phyloP scores from a whole-genome alignment of 306 rosid genomes.

The Cucumis cinereus region DNA sequence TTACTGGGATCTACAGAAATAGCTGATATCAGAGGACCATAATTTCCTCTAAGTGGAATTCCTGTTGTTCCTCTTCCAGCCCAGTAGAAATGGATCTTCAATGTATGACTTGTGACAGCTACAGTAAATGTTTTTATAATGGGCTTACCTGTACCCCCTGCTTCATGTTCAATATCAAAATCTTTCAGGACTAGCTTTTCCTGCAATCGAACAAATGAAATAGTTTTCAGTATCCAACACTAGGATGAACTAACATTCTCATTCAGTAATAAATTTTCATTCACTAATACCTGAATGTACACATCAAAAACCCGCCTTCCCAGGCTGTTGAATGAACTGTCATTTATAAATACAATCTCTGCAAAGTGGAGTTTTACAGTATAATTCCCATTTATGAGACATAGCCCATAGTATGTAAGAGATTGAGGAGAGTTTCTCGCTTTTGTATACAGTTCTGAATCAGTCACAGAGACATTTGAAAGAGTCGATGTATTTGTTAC shows the following conservation, averaged over 20 bases:
- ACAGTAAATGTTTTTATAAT: slow-evolving; percentile 42
- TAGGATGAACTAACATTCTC: not conserved
- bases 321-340: slow-evolving; percentile 40
- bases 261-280: not conserved
- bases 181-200: slow-evolving; percentile 61
- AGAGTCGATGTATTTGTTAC: slow-evolving; percentile 54
- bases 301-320: slow-evolving; percentile 70
- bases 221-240: slow-evolving; percentile 17
- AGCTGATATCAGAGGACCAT: slow-evolving; percentile 88
- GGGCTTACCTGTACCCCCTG: slow-evolving; percentile 62
- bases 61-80: slow-evolving; percentile 99
- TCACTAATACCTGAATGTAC: slow-evolving; percentile 61
- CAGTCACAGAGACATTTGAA: slow-evolving; percentile 20
- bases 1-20: slow-evolving; percentile 85
- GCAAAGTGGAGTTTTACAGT: slow-evolving; percentile 79
- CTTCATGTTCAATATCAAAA: slow-evolving; percentile 62
- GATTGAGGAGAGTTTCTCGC: slow-evolving; percentile 81
- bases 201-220: slow-evolving; percentile 28
- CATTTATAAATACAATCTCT: slow-evolving; percentile 61
- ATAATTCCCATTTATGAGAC: slow-evolving; percentile 68
- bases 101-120: slow-evolving; percentile 37
- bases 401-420: slow-evolving; percentile 82
- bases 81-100: slow-evolving; percentile 82
- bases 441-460: slow-evolving; percentile 46
- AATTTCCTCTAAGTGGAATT: slow-evolving; percentile 77